Percentiles rank a stretch among this genome's conserved stretches.
Conservation (phyloP, 2,329 filamentous ascomycete genomes). For the Pyricularia sp. region DNA sequence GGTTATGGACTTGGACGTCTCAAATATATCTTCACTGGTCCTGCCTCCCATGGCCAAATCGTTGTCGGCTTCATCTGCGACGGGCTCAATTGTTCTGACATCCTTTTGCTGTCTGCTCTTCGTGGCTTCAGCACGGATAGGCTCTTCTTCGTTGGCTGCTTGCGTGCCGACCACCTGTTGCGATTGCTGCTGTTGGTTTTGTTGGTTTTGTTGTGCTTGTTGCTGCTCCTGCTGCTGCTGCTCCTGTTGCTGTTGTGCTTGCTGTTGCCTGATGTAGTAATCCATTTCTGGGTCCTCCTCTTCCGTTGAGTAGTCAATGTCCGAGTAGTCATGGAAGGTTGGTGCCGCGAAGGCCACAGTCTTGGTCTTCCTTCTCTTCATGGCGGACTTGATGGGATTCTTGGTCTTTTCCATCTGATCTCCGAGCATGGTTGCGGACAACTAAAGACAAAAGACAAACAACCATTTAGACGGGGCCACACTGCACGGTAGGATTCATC, state of each 20-base stretch:
- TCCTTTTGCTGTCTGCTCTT: slow-evolving; percentile 37
- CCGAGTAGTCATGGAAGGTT: slow-evolving; percentile 81
- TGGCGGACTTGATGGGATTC: slow-evolving; percentile 74
- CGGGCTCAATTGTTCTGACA: slow-evolving; percentile 18
- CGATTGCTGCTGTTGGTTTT: slow-evolving; percentile 15
- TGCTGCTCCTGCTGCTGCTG: slow-evolving; percentile 22
- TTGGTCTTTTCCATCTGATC: slow-evolving; percentile 68
- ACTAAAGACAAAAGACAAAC: slow-evolving; percentile 30
- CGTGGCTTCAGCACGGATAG: slow-evolving; percentile 45
- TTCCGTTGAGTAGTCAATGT: slow-evolving; percentile 74
- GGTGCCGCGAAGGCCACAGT: slow-evolving; percentile 78
- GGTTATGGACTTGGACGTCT: slow-evolving; percentile 35
- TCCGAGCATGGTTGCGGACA: slow-evolving; percentile 53
- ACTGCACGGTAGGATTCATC: background rate
- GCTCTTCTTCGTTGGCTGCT: slow-evolving; percentile 38
- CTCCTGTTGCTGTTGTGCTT: slow-evolving; percentile 19
- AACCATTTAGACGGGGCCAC: background rate
- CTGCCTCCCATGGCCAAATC: slow-evolving; percentile 18
- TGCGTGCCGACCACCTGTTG: slow-evolving; percentile 21
- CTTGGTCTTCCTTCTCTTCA: slow-evolving; percentile 73
- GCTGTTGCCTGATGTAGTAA: slow-evolving; percentile 20
- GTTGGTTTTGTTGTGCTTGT: slow-evolving; percentile 17
- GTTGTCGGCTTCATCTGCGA: slow-evolving; percentile 22
- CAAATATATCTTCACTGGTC: slow-evolving; percentile 60
- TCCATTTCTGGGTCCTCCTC: slow-evolving; percentile 49